phyloP scores from a whole-genome alignment of 2,329 filamentous ascomycete genomes.

The Ambrosiella xylebori region DNA sequence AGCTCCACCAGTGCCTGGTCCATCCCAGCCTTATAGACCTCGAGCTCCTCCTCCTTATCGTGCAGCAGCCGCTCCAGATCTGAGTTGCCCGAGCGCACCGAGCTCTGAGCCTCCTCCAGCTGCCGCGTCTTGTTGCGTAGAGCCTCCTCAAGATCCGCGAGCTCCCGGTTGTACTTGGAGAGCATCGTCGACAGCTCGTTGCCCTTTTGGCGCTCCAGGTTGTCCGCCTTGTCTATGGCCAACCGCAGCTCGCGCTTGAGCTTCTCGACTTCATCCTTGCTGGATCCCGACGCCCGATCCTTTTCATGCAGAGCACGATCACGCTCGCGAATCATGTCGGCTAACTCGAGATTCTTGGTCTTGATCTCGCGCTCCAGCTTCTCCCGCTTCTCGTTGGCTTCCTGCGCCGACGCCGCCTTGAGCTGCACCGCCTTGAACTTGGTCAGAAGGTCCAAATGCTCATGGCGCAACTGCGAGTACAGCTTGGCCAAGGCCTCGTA shows the following conservation, averaged over 20 bases:
- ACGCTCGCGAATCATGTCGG: constrained; percentile 94
- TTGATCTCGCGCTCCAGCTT: constrained; percentile 95
- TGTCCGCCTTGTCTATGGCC: constrained; percentile 81
- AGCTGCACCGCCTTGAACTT: constrained; percentile 94
- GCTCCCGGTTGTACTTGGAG: constrained; percentile 90
- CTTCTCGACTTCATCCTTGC: constrained; percentile 89
- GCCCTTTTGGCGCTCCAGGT: constrained; percentile 80
- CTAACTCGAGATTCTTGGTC: constrained; percentile 97
- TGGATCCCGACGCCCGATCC: constrained; percentile 68
- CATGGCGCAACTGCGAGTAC: constrained; percentile 87
- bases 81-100: constrained; percentile 60
- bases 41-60: constrained; percentile 94
- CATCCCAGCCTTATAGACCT: constrained; percentile 96
- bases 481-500: constrained; percentile 94
- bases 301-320: constrained; percentile 88
- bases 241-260: constrained; percentile 83
- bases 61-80: constrained; percentile 73
- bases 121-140: constrained; percentile 73
- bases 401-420: constrained; percentile 90
- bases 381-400: constrained; percentile 86
- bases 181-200: constrained; percentile 90
- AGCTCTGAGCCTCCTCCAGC: constrained; percentile 66
- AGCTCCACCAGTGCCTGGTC: constrained; percentile 88
- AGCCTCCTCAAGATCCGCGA: constrained; percentile 89
- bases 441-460: constrained; percentile 85